These are phyloP conservation scores for Penicillium lagena DNA, from an alignment of 495 filamentous ascomycete species.

Conservation along the genomic window DNA sequence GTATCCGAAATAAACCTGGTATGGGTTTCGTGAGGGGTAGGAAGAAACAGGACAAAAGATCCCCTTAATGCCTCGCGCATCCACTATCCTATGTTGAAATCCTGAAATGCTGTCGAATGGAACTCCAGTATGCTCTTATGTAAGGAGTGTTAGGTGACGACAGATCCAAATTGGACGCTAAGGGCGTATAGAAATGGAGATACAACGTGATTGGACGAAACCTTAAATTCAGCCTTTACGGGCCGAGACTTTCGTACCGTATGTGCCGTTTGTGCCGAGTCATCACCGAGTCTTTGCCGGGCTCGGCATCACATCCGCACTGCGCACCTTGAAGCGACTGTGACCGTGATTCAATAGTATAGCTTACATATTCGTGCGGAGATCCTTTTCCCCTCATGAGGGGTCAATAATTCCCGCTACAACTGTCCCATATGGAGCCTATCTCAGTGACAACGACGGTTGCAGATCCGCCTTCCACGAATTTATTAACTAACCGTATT, in stretches of 20 bases:
- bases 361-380: neutral
- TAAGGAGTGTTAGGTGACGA: neutral
- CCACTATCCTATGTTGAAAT: neutral
- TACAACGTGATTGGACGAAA: neutral
- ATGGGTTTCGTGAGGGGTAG: neutral
- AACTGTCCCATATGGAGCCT: neutral
- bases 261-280: neutral
- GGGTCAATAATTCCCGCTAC: conserved; percentile 1
- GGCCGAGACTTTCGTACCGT: neutral
- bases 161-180: no score
- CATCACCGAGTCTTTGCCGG: neutral
- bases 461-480: no score
- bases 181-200: neutral
- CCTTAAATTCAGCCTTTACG: neutral
- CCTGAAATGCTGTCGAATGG: neutral
- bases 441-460: no score
- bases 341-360: no score
- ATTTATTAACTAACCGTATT: no score
- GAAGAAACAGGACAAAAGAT: neutral
- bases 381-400: conserved; percentile 12
- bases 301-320: neutral
- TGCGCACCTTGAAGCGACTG: no score
- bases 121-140: neutral
- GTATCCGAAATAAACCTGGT: no score
- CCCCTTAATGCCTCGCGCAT: neutral